Evolutionary conservation across 163 green algal species (phyloP).

Genomic region (Volvox carteri): DNA sequence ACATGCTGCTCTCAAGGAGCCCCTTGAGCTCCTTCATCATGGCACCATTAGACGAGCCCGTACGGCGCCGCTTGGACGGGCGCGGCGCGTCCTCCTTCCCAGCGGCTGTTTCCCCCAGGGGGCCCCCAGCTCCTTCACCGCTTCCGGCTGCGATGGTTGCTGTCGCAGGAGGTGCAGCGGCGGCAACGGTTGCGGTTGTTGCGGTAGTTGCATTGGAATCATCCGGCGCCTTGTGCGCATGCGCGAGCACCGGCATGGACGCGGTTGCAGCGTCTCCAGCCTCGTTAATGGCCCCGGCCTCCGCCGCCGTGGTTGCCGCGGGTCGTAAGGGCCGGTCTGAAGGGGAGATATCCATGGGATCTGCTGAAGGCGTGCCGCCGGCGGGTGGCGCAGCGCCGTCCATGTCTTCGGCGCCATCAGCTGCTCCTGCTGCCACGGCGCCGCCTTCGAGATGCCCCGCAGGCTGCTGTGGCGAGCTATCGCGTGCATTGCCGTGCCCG

Average conservation of each 20-base stretch:
- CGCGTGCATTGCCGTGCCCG: not conserved
- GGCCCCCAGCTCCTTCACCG: not conserved
- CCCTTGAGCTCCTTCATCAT: conserved; percentile 50
- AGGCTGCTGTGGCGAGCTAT: not conserved
- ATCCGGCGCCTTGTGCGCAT: too few relatives aligned
- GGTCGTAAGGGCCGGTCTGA: not conserved
- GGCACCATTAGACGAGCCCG: not conserved
- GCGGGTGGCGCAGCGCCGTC: not conserved
- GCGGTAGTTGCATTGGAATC: not conserved
- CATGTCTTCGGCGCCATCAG: not conserved
- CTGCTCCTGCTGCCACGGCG: not conserved
- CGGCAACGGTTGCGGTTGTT: not conserved
- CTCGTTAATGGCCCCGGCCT: not conserved
- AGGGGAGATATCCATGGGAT: not conserved
- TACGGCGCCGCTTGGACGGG: not conserved
- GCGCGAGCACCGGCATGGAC: too few relatives aligned
- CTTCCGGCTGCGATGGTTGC: not conserved
- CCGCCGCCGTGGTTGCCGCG: not conserved
- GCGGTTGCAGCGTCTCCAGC: not conserved
- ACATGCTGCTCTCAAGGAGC: conserved; percentile 25
- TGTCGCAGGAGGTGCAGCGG: not conserved
- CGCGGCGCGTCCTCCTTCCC: not conserved
- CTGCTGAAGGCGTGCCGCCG: not conserved
- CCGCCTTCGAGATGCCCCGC: not conserved
- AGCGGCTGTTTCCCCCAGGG: not conserved